Base-by-base conservation (phyloP, 257 asterid genomes). In the Echium plantagineum region DNA sequence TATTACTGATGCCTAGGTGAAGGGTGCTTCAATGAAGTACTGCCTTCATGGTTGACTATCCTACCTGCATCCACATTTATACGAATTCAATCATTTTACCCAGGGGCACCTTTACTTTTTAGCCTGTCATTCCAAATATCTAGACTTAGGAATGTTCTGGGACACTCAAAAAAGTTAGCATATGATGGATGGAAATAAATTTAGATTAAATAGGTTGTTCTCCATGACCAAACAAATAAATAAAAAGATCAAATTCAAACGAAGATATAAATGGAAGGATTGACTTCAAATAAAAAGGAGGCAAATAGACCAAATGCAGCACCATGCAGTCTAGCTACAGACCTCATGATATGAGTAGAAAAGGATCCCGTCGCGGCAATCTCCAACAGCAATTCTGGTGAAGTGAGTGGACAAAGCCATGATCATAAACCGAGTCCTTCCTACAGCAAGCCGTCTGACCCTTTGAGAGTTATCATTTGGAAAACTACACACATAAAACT, bases 311-410 rank as follows among this genome's bases (percentile, higher is more conserved):
- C 9, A 69, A 55, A 51, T 47, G 57, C 73, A 58, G 51, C 54
- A 65, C 59, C 35, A 18, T 21, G 51, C 54, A 65, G 58, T 35
- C 18, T 26, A 55, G 63, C 67, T 59, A 70, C 94, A 65, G 65
- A 88, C 98, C 90, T 91, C 98, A 59, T 73, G 94, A 75, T 82
- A 91, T 6, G 83, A 70, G 73, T 82, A 91, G 77, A 88, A 91
- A 55, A 91, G 94, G 72, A 91, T 69, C 46, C 98, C 98, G 71
- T 91, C 98, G 28, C 98, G 94, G 70, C 97, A 85, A 75, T 91
- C 98, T 62, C 98, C 98, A 55, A 91, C 98, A 74, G 95, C 95
- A 75, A 91, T 91, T 84, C 94, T 91, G 57, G 88, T 85, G 74
- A 81, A 81, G 68, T 88, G 83, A 58, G 97, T 73, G 52, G 94